These are phyloP conservation scores for Sporothrix humicola DNA, from an alignment of 2,329 filamentous ascomycete genomes.

Conservation along the genomic window DNA sequence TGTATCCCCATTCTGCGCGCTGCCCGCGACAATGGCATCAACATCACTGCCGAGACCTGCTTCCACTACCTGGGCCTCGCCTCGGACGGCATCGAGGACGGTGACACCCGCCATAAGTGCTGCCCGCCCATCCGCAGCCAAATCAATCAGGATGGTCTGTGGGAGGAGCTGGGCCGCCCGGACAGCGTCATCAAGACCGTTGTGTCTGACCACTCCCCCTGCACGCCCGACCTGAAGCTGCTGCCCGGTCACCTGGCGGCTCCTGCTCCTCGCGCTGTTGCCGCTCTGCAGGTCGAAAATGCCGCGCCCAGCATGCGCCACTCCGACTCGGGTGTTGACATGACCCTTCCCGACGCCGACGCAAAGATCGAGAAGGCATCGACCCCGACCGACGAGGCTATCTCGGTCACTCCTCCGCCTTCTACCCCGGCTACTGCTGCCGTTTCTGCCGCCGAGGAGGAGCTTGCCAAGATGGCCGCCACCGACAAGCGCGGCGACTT, in stretches of 20 bases:
- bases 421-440: neutral
- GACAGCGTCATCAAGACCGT: constrained; percentile 89
- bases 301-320: constrained; percentile 49
- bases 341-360: constrained; percentile 47
- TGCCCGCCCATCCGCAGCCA: constrained; percentile 87
- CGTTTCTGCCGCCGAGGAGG: constrained; percentile 42
- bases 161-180: constrained; percentile 73
- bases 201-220: constrained; percentile 94
- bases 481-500: constrained; percentile 71
- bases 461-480: constrained; percentile 21
- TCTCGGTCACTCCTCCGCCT: constrained; percentile 29
- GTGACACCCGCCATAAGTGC: constrained; percentile 93
- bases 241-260: constrained; percentile 68
- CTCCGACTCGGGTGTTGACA: constrained; percentile 60
- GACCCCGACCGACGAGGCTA: constrained; percentile 36
- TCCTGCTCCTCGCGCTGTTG: neutral
- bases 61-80: constrained; percentile 91
- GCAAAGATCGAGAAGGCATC: constrained; percentile 36
- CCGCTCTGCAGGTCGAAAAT: constrained; percentile 36
- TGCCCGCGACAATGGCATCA: constrained; percentile 74
- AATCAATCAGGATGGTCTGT: constrained; percentile 82
- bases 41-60: constrained; percentile 92
- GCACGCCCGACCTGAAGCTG: constrained; percentile 91
- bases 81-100: constrained; percentile 79
- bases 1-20: constrained; percentile 80